Evolutionary conservation across 2,329 filamentous ascomycete genomes (phyloP).

Genomic region (Metarhizium humberi): DNA sequence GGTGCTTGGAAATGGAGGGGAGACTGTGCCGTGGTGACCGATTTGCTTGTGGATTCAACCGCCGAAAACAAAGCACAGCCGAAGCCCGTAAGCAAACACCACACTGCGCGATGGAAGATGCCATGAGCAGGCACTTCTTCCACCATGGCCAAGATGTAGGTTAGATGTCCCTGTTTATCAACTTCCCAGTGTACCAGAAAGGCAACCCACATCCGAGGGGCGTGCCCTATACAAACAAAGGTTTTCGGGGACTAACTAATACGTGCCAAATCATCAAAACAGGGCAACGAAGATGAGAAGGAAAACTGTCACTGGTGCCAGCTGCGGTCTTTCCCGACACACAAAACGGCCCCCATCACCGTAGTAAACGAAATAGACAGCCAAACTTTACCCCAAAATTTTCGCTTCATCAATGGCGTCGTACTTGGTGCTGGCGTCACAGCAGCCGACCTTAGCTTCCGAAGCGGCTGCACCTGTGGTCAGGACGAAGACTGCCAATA

Average conservation of each 20-base stretch:
- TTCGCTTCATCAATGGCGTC: conserved; percentile 58
- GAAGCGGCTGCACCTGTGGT: conserved; percentile 59
- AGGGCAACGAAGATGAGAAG: conserved; percentile 30
- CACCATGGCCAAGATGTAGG: conserved; percentile 31
- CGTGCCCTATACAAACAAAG: not conserved
- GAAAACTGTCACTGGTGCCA: conserved; percentile 52
- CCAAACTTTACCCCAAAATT: conserved; percentile 48
- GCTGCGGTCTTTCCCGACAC: conserved; percentile 42
- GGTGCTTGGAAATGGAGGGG: too few relatives aligned
- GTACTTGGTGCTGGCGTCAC: conserved; percentile 51
- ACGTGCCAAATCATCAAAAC: not conserved
- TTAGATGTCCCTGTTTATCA: not conserved
- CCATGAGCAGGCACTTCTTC: conserved; percentile 40
- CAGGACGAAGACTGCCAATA: conserved; percentile 58
- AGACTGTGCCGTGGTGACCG: too few relatives aligned
- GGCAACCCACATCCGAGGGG: not conserved
- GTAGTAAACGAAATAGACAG: conserved; percentile 56
- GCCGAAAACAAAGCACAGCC: not conserved
- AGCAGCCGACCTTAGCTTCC: conserved; percentile 50
- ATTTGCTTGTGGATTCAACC: not conserved
- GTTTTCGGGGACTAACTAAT: not conserved
- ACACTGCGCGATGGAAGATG: conserved; percentile 32
- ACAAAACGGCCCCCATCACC: conserved; percentile 42
- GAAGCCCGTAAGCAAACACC: not conserved
- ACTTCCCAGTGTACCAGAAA: not conserved